Conservation (phyloP, 768 basidiomycete species). For the Tubosaeta brunneosetosa region DNA sequence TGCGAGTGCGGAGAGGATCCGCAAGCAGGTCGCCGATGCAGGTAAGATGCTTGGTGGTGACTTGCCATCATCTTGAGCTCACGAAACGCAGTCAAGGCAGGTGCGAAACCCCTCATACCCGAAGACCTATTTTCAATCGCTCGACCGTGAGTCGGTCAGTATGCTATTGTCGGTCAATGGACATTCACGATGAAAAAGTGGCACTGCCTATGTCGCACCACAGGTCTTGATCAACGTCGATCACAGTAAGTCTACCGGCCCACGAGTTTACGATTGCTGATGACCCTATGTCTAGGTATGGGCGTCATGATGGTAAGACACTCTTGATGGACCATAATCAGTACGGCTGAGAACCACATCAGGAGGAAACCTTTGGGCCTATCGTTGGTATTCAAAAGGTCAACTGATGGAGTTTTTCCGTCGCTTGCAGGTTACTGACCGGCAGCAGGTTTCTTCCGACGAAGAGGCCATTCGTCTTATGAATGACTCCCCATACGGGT, state of each 20-base stretch:
- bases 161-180: neutral
- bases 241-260: constrained; percentile 56
- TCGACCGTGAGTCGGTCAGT: constrained; percentile 47
- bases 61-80: neutral
- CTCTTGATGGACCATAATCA: neutral
- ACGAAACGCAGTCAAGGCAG: constrained; percentile 53
- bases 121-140: constrained; percentile 65
- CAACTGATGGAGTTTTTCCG: neutral
- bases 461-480: constrained; percentile 86
- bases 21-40: constrained; percentile 84
- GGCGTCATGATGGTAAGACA: constrained; percentile 77
- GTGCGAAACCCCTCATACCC: constrained; percentile 73
- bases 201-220: constrained; percentile 84
- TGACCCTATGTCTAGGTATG: constrained; percentile 54
- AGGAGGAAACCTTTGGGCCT: constrained; percentile 93
- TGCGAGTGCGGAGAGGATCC: constrained; percentile 78
- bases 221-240: constrained; percentile 87
- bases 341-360: neutral
- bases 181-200: constrained; percentile 38
- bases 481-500: constrained; percentile 94
- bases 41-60: constrained; percentile 37
- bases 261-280: constrained; percentile 1
- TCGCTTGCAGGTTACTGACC: neutral
- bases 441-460: constrained; percentile 65
- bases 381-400: constrained; percentile 93